Evolutionary conservation across 2,329 filamentous ascomycete species (phyloP), one percentile per base, ranked within the genome.

Genomic region (Acephala macrosclerotiorum): DNA sequence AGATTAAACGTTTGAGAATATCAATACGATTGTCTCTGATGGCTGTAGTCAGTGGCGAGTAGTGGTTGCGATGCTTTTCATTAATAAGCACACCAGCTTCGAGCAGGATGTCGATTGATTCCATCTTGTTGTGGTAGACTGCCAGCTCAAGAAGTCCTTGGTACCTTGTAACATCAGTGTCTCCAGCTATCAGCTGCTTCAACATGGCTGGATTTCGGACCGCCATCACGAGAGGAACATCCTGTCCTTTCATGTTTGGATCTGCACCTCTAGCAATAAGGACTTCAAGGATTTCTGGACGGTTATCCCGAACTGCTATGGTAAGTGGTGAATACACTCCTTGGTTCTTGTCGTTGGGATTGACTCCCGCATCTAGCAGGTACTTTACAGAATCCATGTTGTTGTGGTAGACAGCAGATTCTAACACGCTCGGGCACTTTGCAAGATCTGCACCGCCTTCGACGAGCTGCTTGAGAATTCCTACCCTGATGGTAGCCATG

Each of bases 391-490:
- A 36, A 2, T 49, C 53, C 11, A 49, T 58, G 35, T 58, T 38
- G 26, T 58, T 38, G 18, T 38, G 29, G 6, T 22, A n/a, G 2
- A 62, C 49, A 26, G 49, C 60, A n/a, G 22, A 11, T 45, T 62
- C 60, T 11, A 62, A 29, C 4, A 62, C 22, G 4, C 60, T 49
- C 2, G 49, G n/a, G 18, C 12, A 25, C 38, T 62, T 62, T 9
- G 22, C 38, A 16, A 16, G 9, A 56, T 62, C 60, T 14, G 35
- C 60, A 18, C 60, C 60, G 16, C 49, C 51, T 12, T 42, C 51
- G 12, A 62, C 33, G 16, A 62, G 60, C 35, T 62, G 60, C 33
- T 62, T 40, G 25, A 62, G 35, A 12, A 62, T 55, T 18, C 9
- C 20, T 16, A 35, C 11, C 35, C 38, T 14, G 18, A 11, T 22